Conservation (phyloP, 306 rosid genomes). For the Cucumis hystrix region DNA sequence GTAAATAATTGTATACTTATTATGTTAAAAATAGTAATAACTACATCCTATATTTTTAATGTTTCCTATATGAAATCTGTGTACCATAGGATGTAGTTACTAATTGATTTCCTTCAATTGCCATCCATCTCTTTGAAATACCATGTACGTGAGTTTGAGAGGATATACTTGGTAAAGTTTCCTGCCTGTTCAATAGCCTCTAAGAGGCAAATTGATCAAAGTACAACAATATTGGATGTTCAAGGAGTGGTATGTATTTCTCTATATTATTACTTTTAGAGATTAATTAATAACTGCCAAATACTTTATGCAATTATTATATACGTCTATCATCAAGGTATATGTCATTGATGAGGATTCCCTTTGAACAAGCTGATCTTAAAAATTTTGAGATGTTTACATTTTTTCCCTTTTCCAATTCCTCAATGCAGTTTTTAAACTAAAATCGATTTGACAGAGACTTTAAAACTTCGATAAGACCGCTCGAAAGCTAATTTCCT, state of each 20-base stretch:
- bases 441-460: conserved; percentile 36
- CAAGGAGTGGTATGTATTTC: conserved; percentile 99
- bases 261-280: too few relatives aligned
- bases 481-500: conserved; percentile 60
- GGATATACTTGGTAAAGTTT: conserved; percentile 54
- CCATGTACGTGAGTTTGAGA: conserved; percentile 81
- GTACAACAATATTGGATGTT: conserved; percentile 84
- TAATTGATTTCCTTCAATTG: too few relatives aligned
- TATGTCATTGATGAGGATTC: background rate
- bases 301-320: background rate
- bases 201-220: conserved; percentile 86
- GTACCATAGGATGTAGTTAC: too few relatives aligned
- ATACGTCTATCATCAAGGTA: background rate
- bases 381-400: background rate
- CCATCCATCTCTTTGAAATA: conserved; percentile 30
- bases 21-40: too few relatives aligned
- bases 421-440: background rate
- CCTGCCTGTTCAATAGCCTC: conserved; percentile 89
- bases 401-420: background rate
- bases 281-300: background rate
- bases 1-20: too few relatives aligned
- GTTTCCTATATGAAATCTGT: too few relatives aligned
- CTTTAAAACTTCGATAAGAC: conserved; percentile 63
- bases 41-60: too few relatives aligned
- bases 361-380: background rate